Conservation (phyloP, 176 grass and related monocot genomes). For the Eragrostis nindensis region DNA sequence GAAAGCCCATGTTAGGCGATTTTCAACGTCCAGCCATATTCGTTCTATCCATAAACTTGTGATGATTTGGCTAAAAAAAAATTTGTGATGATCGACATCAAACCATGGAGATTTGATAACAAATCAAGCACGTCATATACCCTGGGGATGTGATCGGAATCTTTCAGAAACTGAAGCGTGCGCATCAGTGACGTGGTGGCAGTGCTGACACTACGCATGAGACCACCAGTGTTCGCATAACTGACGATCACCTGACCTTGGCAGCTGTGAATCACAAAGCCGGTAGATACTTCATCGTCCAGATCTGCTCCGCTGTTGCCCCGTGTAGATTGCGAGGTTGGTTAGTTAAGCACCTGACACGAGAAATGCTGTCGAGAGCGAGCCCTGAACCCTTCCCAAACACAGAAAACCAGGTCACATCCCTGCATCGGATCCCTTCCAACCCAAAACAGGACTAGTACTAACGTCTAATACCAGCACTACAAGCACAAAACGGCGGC, state of each 20-base stretch:
- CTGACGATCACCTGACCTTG: slow-evolving; percentile 3
- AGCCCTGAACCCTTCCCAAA: not conserved
- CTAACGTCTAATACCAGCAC: no score
- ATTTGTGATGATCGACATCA: no score
- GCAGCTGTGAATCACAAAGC: not conserved
- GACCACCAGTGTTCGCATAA: not conserved
- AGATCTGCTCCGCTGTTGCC: not conserved
- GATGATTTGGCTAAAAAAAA: no score
- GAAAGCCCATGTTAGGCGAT: not conserved
- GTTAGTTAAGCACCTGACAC: slow-evolving; percentile 40
- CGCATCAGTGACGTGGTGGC: not conserved
- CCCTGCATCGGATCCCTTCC: slow-evolving; percentile 51
- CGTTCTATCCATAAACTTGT: no score
- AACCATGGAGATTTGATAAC: no score
- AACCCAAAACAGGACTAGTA: not conserved
- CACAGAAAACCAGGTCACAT: not conserved
- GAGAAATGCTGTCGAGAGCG: slow-evolving; percentile 43
- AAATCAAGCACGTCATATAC: not conserved
- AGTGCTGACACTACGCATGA: not conserved
- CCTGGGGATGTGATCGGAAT: not conserved
- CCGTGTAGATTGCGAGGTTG: slow-evolving; percentile 26
- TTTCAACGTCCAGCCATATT: not conserved
- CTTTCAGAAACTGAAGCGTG: not conserved
- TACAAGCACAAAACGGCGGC: not conserved
- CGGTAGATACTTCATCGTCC: not conserved